These are phyloP conservation scores for Puccinia coronata DNA, from an alignment of 1,284 basidiomycete species.

Conservation along the genomic window DNA sequence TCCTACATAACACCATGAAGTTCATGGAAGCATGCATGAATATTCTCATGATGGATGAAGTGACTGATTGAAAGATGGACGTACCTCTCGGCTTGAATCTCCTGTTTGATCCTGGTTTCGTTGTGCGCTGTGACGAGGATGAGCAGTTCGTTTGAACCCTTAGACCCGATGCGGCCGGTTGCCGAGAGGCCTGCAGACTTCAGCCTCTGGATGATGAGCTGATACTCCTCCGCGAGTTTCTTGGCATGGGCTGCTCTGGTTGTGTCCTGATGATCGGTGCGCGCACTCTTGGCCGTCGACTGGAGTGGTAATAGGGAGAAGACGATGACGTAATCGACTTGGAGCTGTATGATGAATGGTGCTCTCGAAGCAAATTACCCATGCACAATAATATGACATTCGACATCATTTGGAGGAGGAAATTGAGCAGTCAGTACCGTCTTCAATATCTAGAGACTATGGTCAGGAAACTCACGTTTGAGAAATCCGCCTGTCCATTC, in stretches of 20 bases:
- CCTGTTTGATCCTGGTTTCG: constrained; percentile 65
- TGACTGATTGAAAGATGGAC: no score
- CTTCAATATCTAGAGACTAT: no score
- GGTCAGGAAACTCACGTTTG: no score
- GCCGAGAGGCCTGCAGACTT: constrained; percentile 36
- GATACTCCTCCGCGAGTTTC: constrained; percentile 29
- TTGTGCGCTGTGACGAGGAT: constrained; percentile 73
- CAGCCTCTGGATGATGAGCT: constrained; percentile 32
- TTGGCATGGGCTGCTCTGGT: background rate
- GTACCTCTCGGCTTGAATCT: constrained; percentile 72
- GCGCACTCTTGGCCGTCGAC: background rate
- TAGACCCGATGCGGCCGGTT: constrained; percentile 21
- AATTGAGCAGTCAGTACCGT: no score
- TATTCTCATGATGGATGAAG: no score
- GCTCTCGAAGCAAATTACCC: no score
- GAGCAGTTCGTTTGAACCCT: constrained; percentile 71
- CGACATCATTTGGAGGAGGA: no score
- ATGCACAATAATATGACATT: no score
- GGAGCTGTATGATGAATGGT: constrained; percentile 31
- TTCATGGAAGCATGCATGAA: no score
- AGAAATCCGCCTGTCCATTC: no score
- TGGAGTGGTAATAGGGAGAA: constrained; percentile 33
- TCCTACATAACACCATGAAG: constrained; percentile 54
- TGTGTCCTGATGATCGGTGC: background rate
- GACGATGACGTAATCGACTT: constrained; percentile 49